Evolutionary conservation across 441 rosid species (phyloP), one percentile per base, ranked within the genome.

Genomic region (Pelargonium australe): DNA sequence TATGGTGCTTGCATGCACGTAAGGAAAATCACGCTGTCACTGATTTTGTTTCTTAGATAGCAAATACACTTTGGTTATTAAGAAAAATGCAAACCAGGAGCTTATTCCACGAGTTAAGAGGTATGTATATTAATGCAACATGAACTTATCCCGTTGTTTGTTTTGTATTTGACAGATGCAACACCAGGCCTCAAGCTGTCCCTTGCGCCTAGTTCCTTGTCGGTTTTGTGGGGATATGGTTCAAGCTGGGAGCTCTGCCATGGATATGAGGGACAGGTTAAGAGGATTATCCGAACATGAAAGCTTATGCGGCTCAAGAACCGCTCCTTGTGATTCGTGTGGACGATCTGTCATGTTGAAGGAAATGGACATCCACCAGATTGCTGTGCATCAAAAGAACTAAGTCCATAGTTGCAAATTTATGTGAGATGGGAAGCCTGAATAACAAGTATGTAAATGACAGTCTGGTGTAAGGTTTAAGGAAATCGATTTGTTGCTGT

Each of bases 181-280:
- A 78, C 99, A 94, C 80, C 96, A 91, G 80, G 84, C 80, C 63
- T 86, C 89, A 14, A 77, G 66, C 49, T 94, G 96, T 63, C 92
- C 90, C 19, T 68, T 83, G 2, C 94, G 92, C 3, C 78, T 91
- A 23, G 82, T 91, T 23, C 74, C 90, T 0, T 95, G 97, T 68
- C 84, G 87, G 51, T 91, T 86, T 78, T 91, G 99, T 17, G 97
- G 99, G 49, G 99, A 91, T 78, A 88, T 92, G 95, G 97, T 95
- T 61, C 89, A 78, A 77, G 97, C 97, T 0, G 99, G 96, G 63
- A 84, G 70, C 71, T 81, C 85, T 0, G 90, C 99, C 9, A 73
- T 80, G 80, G 96, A 91, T 71, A 73, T 47, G 31, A 74, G 97
- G 40, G 96, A 90, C 82, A 84, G 86, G 71, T 66, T 94, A 70